Evolutionary conservation across 768 basidiomycete species (phyloP).

Genomic region (Obba rivulosa): DNA sequence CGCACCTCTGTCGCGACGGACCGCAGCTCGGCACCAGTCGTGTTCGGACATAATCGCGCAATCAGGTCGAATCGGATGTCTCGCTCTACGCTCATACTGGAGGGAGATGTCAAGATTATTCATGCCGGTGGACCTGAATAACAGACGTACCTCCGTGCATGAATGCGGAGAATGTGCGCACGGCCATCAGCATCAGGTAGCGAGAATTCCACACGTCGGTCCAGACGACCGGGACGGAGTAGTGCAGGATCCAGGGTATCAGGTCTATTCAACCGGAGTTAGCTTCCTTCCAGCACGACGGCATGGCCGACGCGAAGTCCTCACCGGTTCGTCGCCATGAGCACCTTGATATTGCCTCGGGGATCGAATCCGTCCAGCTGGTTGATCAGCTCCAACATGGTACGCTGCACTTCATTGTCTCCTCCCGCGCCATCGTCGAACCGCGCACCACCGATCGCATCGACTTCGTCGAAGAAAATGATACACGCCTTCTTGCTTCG

Average conservation of each 20-base stretch:
- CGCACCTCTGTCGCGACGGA: constrained; percentile 85
- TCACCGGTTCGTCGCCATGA: constrained; percentile 98
- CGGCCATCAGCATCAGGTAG: constrained; percentile 94
- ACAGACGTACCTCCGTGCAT: constrained; percentile 75
- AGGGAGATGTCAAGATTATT: constrained; percentile 4
- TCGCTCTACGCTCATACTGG: constrained; percentile 93
- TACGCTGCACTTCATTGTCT: constrained; percentile 98
- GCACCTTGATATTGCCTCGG: constrained; percentile 98
- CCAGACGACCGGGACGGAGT: constrained; percentile 90
- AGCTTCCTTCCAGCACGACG: background rate
- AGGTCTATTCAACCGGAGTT: constrained; percentile 49
- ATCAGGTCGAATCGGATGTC: constrained; percentile 98
- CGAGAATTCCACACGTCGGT: constrained; percentile 95
- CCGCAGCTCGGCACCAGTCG: constrained; percentile 96
- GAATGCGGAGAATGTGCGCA: constrained; percentile 94
- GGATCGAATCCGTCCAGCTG: constrained; percentile 98
- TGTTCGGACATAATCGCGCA: constrained; percentile 94
- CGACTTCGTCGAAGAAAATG: constrained; percentile 99
- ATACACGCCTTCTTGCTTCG: constrained; percentile 98
- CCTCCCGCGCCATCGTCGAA: constrained; percentile 99
- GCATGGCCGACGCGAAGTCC: constrained; percentile 15
- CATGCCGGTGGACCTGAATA: background rate
- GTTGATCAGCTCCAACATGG: constrained; percentile 98
- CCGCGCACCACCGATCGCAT: constrained; percentile 96
- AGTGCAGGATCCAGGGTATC: constrained; percentile 98